A percentile compares a stretch with the other conserved stretches of the same genome.
Evolutionary conservation across 257 asterid species (phyloP).

Genomic region (Petrea volubilis): DNA sequence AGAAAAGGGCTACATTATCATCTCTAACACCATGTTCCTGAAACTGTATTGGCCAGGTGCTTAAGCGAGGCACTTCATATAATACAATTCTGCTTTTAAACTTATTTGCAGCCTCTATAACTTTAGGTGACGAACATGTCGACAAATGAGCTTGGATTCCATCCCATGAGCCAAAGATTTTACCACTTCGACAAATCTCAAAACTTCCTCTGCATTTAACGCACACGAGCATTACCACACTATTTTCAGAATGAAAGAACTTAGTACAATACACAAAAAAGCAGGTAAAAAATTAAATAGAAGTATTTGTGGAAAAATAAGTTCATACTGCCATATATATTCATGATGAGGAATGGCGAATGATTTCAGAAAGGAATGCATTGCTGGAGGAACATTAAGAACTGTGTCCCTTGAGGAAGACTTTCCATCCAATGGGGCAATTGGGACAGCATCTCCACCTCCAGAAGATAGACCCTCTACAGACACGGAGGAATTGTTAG

Average conservation of each 20-base stretch:
- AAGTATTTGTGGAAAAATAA: neutral
- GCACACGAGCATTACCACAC: neutral
- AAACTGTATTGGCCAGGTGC: neutral
- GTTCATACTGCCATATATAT: neutral
- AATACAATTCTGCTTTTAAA: neutral
- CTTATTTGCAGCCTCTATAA: neutral
- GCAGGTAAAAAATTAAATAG: neutral
- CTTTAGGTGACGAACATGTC: neutral
- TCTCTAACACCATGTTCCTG: neutral
- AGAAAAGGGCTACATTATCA: neutral
- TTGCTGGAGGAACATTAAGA: neutral
- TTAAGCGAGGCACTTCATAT: neutral
- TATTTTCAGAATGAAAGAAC: neutral
- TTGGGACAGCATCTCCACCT: neutral
- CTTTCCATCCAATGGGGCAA: neutral
- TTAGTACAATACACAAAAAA: neutral
- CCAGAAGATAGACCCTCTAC: neutral
- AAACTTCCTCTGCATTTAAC: neutral
- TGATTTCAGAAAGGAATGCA: neutral
- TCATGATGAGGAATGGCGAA: neutral
- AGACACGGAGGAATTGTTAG: neutral
- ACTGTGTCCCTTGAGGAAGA: neutral
- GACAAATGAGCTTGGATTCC: neutral
- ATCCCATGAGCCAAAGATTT: neutral
- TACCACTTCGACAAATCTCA: neutral